These are phyloP conservation scores for Flaveria ramosissima DNA, from an alignment of 129 eudicot species.

Conservation along the genomic window DNA sequence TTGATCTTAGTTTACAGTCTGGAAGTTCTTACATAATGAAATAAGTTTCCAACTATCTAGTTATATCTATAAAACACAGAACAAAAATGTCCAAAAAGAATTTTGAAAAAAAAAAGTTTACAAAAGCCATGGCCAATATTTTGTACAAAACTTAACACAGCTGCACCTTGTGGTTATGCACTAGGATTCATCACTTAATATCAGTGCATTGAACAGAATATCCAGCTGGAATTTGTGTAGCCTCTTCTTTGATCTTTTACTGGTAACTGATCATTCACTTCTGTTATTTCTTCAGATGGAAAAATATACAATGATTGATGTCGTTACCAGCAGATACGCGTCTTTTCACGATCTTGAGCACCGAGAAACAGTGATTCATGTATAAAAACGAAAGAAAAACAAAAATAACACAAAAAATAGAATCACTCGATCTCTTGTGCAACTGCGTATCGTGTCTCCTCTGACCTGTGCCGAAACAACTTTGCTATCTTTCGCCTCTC, in stretches of 20 bases:
- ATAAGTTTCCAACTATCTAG: constrained; percentile 10
- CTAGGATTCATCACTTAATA: constrained; percentile 6
- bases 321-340: constrained; percentile 27
- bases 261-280: constrained; percentile 31
- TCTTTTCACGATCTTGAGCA: constrained; percentile 18
- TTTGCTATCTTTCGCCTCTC: constrained; percentile 94
- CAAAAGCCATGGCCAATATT: constrained; percentile 21
- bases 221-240: constrained; percentile 5
- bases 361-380: constrained; percentile 25
- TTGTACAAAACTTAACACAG: constrained; percentile 27
- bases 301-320: constrained; percentile 25
- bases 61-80: constrained; percentile 22
- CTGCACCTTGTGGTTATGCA: constrained; percentile 5
- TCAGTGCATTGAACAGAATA: constrained; percentile 14
- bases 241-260: constrained; percentile 24
- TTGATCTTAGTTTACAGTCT: neutral
- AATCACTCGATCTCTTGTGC: constrained; percentile 54
- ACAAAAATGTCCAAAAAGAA: constrained; percentile 9
- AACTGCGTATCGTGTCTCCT: constrained; percentile 54
- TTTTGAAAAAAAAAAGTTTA: neutral
- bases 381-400: neutral
- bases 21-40: constrained; percentile 10
- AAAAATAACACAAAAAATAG: neutral
- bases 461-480: constrained; percentile 85
- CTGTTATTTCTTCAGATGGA: constrained; percentile 26